Conservation (phyloP, 495 filamentous ascomycete species). For the Darksidea phi region DNA sequence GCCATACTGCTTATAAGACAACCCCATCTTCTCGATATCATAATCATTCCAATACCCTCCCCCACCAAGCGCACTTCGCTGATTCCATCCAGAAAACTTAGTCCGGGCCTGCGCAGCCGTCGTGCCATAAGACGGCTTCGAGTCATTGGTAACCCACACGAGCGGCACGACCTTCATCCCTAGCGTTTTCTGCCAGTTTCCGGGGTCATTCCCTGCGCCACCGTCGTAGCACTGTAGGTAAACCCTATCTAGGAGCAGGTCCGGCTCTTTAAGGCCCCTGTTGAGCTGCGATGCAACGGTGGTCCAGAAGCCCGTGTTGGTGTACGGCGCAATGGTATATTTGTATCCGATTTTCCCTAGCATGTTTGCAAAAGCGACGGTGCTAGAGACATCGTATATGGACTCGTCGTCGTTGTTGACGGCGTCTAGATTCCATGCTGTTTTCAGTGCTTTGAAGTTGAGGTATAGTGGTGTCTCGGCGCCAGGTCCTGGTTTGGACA, state of each 20-base stretch:
- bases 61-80: slow-evolving; percentile 5
- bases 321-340: slow-evolving; percentile 18
- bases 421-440: slow-evolving; percentile 13
- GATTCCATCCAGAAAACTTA: slow-evolving; percentile 14
- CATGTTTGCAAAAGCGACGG: slow-evolving; percentile 20
- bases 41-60: slow-evolving; percentile 23
- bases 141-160: slow-evolving; percentile 19
- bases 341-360: slow-evolving; percentile 9
- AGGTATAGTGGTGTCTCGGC: slow-evolving; percentile 1
- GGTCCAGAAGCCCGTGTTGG: slow-evolving; percentile 7
- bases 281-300: slow-evolving; percentile 5
- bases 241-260: slow-evolving; percentile 4
- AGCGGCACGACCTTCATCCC: slow-evolving; percentile 20
- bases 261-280: slow-evolving; percentile 2
- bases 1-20: slow-evolving; percentile 9
- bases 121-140: slow-evolving; percentile 15
- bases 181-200: slow-evolving; percentile 5
- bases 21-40: slow-evolving; percentile 22
- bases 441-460: slow-evolving; percentile 14
- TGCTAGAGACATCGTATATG: slow-evolving; percentile 9
- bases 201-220: slow-evolving; percentile 9
- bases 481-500: slow-evolving; percentile 6
- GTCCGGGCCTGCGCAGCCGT: slow-evolving; percentile 5
- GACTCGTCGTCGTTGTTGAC: slow-evolving; percentile 22
- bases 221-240: slow-evolving; percentile 21